Evolutionary conservation across 495 filamentous ascomycete genomes (phyloP).

Genomic region (Tirmania nivea): DNA sequence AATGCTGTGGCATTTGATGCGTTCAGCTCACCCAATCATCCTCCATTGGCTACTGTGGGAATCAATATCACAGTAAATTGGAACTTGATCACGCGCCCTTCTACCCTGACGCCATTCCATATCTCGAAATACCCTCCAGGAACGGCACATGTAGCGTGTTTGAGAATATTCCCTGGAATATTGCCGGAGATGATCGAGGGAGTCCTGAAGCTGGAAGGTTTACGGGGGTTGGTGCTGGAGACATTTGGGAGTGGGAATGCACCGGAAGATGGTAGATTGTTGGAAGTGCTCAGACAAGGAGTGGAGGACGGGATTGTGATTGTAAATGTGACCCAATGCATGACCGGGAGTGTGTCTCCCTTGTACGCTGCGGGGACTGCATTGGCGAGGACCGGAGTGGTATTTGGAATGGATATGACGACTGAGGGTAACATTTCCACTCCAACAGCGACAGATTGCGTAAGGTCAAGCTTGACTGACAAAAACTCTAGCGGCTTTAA

Average conservation of each 20-base stretch:
- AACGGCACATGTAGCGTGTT: slow-evolving; percentile 73
- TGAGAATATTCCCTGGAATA: slow-evolving; percentile 91
- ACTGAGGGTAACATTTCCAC: slow-evolving; percentile 33
- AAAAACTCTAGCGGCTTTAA: slow-evolving; percentile 42
- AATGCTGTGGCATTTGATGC: slow-evolving; percentile 71
- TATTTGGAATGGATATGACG: slow-evolving; percentile 84
- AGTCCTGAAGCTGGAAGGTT: slow-evolving; percentile 52
- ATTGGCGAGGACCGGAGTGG: slow-evolving; percentile 69
- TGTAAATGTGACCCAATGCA: slow-evolving; percentile 86
- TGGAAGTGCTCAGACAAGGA: slow-evolving; percentile 54
- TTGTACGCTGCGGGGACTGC: slow-evolving; percentile 81
- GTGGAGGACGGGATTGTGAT: slow-evolving; percentile 66
- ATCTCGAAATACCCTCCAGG: slow-evolving; percentile 30
- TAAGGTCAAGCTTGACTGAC: not conserved
- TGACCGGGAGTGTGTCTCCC: slow-evolving; percentile 67
- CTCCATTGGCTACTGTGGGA: slow-evolving; percentile 58
- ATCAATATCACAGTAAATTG: slow-evolving; percentile 68
- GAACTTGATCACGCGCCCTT: slow-evolving; percentile 57
- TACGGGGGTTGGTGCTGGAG: slow-evolving; percentile 73
- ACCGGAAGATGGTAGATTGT: slow-evolving; percentile 66
- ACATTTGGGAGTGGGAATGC: slow-evolving; percentile 94
- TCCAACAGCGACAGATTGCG: not conserved
- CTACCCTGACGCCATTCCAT: slow-evolving; percentile 45
- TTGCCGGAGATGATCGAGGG: slow-evolving; percentile 85
- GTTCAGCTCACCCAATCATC: slow-evolving; percentile 67